Percentiles rank a stretch among this genome's conserved stretches.
Conservation (phyloP, 441 rosid genomes). For the Populus hybrid region DNA sequence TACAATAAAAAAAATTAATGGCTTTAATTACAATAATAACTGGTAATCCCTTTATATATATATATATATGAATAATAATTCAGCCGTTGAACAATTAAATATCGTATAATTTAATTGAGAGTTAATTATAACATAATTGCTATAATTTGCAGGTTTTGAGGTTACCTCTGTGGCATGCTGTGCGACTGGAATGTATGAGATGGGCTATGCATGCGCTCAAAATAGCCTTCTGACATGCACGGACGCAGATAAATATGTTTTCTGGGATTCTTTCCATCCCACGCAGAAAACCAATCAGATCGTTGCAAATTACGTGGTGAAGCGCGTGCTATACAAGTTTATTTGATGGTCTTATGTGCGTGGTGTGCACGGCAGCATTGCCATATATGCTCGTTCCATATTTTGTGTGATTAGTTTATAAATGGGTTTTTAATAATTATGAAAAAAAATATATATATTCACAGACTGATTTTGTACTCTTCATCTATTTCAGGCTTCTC, state of each 20-base stretch:
- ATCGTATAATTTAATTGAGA: too few species aligned
- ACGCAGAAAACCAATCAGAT: constrained; percentile 51
- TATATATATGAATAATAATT: too few species aligned
- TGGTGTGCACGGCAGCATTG: background rate
- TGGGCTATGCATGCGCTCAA: constrained; percentile 56
- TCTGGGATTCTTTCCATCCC: constrained; percentile 77
- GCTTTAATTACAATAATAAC: too few species aligned
- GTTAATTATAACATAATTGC: too few species aligned
- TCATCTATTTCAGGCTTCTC: too few species aligned
- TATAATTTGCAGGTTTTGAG: constrained; percentile 43
- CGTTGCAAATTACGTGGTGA: constrained; percentile 29
- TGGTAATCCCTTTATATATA: too few species aligned
- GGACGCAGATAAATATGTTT: constrained; percentile 49
- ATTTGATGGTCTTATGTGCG: background rate
- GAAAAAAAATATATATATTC: too few species aligned
- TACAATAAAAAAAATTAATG: too few species aligned
- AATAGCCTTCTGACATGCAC: constrained; percentile 39
- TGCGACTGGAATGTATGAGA: constrained; percentile 56
- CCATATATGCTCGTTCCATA: background rate
- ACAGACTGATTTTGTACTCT: too few species aligned
- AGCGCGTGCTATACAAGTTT: constrained; percentile 11
- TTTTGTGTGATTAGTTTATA: background rate
- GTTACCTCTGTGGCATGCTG: constrained; percentile 45
- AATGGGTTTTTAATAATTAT: background rate
- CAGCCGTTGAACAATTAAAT: too few species aligned